Base-by-base conservation (phyloP, 768 basidiomycete species). In the Pleurotus djamor region DNA sequence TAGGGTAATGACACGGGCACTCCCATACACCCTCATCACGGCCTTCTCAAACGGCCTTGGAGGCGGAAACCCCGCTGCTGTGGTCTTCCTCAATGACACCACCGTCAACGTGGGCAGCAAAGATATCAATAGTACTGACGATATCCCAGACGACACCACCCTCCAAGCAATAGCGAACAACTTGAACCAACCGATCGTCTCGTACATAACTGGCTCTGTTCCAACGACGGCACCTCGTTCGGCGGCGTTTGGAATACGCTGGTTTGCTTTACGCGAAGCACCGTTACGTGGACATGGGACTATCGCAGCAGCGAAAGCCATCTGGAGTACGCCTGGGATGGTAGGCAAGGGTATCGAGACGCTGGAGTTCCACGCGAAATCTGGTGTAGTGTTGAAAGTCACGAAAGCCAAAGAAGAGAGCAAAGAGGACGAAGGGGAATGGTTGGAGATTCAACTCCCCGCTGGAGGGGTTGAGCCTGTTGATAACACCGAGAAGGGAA, bases 171-270 rank as follows among this genome's bases (percentile, higher is more conserved):
- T 80, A 21, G 71, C 80, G 2, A 67, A 64, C 55, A 80, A 79
- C 58, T 69, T 84, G 35, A 77, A 78, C 58, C 81, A 83, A 57
- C 81, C 82, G 6, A 74, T 81, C 56, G 67, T 69, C 1, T 61
- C 70, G 1, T 74, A 79, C 58, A 60, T 82, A 12, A 68, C 70
- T 5, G 65, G 71, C 10, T 65, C 65, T 16, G 63, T 63, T 6
- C 61, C 65, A 13, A 64, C 69, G 7, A 61, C 66, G 4, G 66
- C 71, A 16, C 63, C 62, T 0, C 64, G 66, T 38, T 62, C 71
- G 5, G 69, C 68, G 0, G 65, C 68, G 7, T 76, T 74, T 58
- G 59, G 65, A n/a, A 70, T 83, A 36, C 74, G 78, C 45, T 82
- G 70, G 68, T 73, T 79, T 60, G 64, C 71, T 14, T 51, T 75